phyloP scores from a whole-genome alignment of 2,329 filamentous ascomycete genomes.

The Cladosporium sp. region DNA sequence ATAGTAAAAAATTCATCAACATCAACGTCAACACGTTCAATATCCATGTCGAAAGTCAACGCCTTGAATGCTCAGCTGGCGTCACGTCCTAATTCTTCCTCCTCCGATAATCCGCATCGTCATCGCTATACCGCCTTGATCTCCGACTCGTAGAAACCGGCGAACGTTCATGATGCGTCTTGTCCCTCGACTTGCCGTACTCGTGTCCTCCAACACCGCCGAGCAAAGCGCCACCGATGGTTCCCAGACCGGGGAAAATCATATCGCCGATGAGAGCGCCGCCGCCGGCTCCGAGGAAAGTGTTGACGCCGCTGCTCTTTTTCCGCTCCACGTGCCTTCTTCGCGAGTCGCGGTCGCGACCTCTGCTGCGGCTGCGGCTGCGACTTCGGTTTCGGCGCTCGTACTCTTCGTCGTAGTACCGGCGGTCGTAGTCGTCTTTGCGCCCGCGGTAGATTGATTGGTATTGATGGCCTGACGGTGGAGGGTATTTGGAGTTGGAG shows the following conservation, averaged over 20 bases:
- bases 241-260: slow-evolving; percentile 42
- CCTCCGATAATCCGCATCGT: slow-evolving; percentile 9
- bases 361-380: slow-evolving; percentile 14
- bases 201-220: slow-evolving; percentile 41
- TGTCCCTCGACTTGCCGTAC: slow-evolving; percentile 30
- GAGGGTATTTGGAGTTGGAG: slow-evolving; percentile 1
- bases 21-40: neutral
- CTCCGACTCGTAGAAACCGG: neutral
- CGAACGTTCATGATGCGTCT: slow-evolving; percentile 7
- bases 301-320: slow-evolving; percentile 29
- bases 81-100: slow-evolving; percentile 6
- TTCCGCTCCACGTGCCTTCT: slow-evolving; percentile 13
- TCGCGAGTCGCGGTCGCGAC: slow-evolving; percentile 14
- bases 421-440: slow-evolving; percentile 14
- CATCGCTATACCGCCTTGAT: slow-evolving; percentile 11
- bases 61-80: too few species aligned
- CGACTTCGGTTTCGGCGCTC: slow-evolving; percentile 9
- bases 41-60: too few species aligned
- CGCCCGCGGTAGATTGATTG: slow-evolving; percentile 8
- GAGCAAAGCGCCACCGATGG: slow-evolving; percentile 34
- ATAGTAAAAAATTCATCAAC: too few species aligned
- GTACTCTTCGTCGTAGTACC: too few species aligned
- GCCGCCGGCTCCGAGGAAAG: slow-evolving; percentile 42
- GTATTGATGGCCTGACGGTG: neutral
- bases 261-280: slow-evolving; percentile 41